Base-by-base conservation (phyloP, 305 asterid genomes). In the Ajuga reptans region DNA sequence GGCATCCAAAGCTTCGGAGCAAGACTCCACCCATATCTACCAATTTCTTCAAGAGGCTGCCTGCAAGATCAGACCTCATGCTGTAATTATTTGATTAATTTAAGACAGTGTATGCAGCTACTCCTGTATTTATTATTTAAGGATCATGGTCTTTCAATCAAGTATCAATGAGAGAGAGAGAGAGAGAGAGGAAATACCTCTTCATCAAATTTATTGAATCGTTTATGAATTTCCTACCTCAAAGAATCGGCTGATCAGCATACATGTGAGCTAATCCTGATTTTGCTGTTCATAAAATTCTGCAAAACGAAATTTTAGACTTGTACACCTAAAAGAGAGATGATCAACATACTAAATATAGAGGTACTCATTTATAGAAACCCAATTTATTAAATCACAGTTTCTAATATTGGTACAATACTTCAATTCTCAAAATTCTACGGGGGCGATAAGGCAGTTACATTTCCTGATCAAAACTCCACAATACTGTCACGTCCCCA, bases 381-480 rank as follows among this genome's bases (percentile, higher is more conserved):
- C 76, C 66, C 75, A 58, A 34, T 43, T 75, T 69, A 81, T 75
- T 70, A 17, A 63, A 58, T 68, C 73, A 46, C 61, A 12, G 51
- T 39, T 60, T 64, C 43, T 43, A 57, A 64, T 14, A 50, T 72
- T 65, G 24, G 57, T 63, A 79, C 74, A 72, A 27, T 39, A 42
- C 60, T 59, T 10, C 47, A 57, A 49, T 34, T 37, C 68, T 68
- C 60, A 15, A 49, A 63, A 24, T 15, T 63, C 37, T 24, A 36
- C 4, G n/a, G 42, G 42, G 62, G 62, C 45, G 29, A 45, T 56
- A 45, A 41, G 51, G 39, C 72, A 52, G 52, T 67, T 53, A 43
- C 72, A 69, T 68, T 72, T 63, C 56, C 73, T 16, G 12, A 50
- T 36, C 72, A 56, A 73, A 72, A 65, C 57, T 65, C 67, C 66